A percentile compares a stretch with the other conserved stretches of the same genome.
Evolutionary conservation across 768 basidiomycete genomes (phyloP).

Genomic region (Pleurotus platypus): DNA sequence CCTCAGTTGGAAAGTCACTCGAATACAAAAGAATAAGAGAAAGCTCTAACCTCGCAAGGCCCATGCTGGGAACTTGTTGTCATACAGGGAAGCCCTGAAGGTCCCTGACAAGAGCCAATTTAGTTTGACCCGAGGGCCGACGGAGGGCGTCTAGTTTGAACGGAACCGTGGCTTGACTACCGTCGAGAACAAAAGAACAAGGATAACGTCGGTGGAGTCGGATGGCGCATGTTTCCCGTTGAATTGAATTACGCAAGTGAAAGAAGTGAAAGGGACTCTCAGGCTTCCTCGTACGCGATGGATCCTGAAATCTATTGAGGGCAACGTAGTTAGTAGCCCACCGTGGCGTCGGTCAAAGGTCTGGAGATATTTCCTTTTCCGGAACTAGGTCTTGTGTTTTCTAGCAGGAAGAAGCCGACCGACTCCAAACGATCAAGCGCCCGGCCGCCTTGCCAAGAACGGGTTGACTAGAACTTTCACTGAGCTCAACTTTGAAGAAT

Average conservation of each 20-base stretch:
- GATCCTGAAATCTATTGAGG: too few relatives aligned
- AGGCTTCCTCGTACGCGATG: too few relatives aligned
- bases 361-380: background rate
- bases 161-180: too few relatives aligned
- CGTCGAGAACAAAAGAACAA: background rate
- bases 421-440: background rate
- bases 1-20: background rate
- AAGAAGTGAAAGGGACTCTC: too few relatives aligned
- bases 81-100: background rate
- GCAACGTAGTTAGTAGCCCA: background rate
- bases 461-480: background rate
- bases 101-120: conserved; percentile 4
- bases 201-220: background rate
- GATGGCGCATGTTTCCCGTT: too few relatives aligned
- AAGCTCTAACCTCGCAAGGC: background rate
- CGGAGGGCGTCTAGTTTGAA: background rate
- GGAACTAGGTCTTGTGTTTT: conserved; percentile 1
- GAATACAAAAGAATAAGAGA: conserved; percentile 5
- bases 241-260: too few relatives aligned
- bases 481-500: background rate
- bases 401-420: background rate
- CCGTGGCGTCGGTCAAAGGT: background rate
- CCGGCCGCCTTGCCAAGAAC: conserved; percentile 4
- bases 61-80: background rate
- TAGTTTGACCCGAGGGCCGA: background rate